Conservation (phyloP, 306 rosid genomes). For the Cicer yamashitae region DNA sequence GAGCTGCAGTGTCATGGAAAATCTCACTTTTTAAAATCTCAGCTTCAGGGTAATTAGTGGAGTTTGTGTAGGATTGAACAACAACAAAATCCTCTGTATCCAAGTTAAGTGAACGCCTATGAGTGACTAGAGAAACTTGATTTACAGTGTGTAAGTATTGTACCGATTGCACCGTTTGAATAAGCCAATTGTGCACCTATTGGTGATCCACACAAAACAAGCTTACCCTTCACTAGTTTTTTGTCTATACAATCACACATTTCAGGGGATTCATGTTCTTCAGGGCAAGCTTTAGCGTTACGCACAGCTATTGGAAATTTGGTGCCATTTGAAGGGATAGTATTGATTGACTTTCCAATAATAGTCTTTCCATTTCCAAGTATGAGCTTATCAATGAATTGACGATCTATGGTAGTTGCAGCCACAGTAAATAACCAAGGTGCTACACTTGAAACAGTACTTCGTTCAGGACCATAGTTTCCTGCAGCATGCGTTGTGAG, state of each 20-base stretch:
- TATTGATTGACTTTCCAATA: background rate
- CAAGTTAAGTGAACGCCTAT: background rate
- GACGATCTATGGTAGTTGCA: conserved; percentile 4
- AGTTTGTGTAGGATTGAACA: background rate
- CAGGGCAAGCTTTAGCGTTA: background rate
- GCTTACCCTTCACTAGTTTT: background rate
- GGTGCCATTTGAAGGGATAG: background rate
- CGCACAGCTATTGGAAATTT: conserved; percentile 1
- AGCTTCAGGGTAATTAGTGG: background rate
- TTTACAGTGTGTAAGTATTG: background rate
- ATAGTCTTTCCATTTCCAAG: conserved; percentile 9
- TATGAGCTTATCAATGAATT: background rate
- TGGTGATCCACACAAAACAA: background rate
- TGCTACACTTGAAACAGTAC: background rate
- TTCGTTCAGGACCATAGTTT: background rate
- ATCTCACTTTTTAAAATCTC: conserved; percentile 8
- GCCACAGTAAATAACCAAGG: conserved; percentile 33
- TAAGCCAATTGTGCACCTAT: fast-evolving
- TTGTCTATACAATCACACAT: background rate
- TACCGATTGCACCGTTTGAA: background rate
- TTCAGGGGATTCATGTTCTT: background rate
- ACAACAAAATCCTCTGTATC: background rate
- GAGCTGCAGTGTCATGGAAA: background rate
- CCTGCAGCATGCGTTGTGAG: conserved; percentile 4
- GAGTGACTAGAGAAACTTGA: background rate